A percentile compares a stretch with the other conserved stretches of the same genome.
These are phyloP conservation scores for Citrus hindsii DNA, from an alignment of 345 rosid species.

Conservation along the genomic window DNA sequence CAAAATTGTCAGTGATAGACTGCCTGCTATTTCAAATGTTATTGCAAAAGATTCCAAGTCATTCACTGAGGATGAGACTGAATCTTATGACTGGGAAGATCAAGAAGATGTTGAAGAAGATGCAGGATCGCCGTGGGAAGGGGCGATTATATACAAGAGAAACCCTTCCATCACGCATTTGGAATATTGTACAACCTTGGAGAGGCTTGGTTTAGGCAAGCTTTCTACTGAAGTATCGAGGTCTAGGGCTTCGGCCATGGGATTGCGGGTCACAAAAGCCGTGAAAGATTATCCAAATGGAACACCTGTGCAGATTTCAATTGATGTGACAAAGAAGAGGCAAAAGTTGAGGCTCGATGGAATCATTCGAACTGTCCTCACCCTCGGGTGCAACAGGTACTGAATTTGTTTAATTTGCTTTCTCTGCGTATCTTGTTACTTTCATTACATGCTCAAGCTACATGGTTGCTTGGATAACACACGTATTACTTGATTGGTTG, in stretches of 20 bases:
- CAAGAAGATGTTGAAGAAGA: slow-evolving; percentile 51
- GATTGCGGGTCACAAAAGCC: slow-evolving; percentile 79
- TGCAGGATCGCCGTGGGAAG: slow-evolving; percentile 82
- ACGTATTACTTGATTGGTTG: neutral
- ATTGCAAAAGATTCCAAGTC: slow-evolving; percentile 24
- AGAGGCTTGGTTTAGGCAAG: slow-evolving; percentile 84
- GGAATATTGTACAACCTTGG: slow-evolving; percentile 88
- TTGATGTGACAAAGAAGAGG: slow-evolving; percentile 78
- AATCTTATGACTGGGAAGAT: slow-evolving; percentile 60
- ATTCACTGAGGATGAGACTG: slow-evolving; percentile 31
- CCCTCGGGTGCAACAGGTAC: slow-evolving; percentile 80
- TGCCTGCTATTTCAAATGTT: slow-evolving; percentile 15
- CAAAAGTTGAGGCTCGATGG: slow-evolving; percentile 86
- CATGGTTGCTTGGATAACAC: neutral
- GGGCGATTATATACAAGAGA: slow-evolving; percentile 73
- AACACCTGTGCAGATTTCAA: slow-evolving; percentile 87
- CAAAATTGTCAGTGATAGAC: slow-evolving; percentile 8
- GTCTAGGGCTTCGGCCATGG: slow-evolving; percentile 78
- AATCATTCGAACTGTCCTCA: slow-evolving; percentile 71
- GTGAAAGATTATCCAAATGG: slow-evolving; percentile 84
- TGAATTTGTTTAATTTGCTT: neutral
- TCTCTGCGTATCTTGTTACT: neutral
- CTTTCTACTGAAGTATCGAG: slow-evolving; percentile 64
- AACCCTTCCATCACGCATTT: slow-evolving; percentile 65
- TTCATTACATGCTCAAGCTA: neutral